Evolutionary conservation across 2,329 filamentous ascomycete genomes (phyloP).

Genomic region (Plectosphaerella cucumerina): DNA sequence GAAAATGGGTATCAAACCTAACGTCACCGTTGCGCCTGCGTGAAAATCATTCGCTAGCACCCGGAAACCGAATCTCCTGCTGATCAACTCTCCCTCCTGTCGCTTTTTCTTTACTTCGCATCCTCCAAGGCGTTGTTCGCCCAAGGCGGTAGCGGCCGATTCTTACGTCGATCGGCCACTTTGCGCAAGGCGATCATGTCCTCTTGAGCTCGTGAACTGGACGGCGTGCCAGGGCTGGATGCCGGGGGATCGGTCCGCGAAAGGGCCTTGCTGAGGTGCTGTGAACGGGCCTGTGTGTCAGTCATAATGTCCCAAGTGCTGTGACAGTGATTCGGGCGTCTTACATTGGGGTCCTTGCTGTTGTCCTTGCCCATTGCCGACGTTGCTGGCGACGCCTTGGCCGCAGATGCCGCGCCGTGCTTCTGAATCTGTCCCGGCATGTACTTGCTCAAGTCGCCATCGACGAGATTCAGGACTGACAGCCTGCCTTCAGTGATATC

Average conservation of each 20-base stretch:
- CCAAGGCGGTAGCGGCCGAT: conserved; percentile 22
- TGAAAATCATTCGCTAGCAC: too few relatives aligned
- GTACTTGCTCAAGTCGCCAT: not conserved
- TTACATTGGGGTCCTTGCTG: not conserved
- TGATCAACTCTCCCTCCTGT: too few relatives aligned
- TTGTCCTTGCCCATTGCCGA: conserved; percentile 15
- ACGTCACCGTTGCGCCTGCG: too few relatives aligned
- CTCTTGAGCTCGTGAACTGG: not conserved
- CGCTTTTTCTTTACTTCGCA: not conserved
- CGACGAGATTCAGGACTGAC: not conserved
- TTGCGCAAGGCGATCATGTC: conserved; percentile 25
- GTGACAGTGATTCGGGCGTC: not conserved
- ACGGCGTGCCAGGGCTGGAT: not conserved
- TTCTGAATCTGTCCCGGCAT: not conserved
- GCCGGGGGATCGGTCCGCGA: conserved; percentile 11
- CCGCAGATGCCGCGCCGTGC: not conserved
- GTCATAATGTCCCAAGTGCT: not conserved
- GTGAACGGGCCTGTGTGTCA: conserved; percentile 4
- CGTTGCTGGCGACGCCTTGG: not conserved
- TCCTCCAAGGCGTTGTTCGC: conserved; percentile 21
- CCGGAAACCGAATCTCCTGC: too few relatives aligned
- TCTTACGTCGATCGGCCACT: conserved; percentile 17
- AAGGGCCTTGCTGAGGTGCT: conserved; percentile 28
- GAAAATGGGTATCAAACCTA: too few relatives aligned
- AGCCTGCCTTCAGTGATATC: not conserved